phyloP scores from a whole-genome alignment of 2,329 filamentous ascomycete genomes.

The Aspergillus luchuensis region DNA sequence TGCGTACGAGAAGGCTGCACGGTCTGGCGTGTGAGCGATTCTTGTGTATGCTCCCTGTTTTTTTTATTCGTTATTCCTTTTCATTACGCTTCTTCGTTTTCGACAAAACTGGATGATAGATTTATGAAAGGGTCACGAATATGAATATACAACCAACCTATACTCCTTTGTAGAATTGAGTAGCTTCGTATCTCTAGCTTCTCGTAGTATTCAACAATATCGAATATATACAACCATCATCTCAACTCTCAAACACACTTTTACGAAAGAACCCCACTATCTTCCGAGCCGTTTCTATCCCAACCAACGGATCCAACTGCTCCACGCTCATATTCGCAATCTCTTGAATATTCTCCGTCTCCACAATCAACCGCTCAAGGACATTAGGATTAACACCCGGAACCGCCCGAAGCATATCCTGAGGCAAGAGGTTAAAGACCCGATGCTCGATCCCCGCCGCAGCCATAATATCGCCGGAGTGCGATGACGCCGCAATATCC shows the following conservation, averaged over 20 bases:
- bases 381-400: conserved; percentile 83
- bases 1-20: conserved; percentile 31
- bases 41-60: conserved; percentile 31
- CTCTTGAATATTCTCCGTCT: conserved; percentile 75
- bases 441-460: conserved; percentile 60
- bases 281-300: conserved; percentile 72
- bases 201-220: not conserved
- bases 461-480: conserved; percentile 55
- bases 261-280: conserved; percentile 80
- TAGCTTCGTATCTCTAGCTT: not conserved
- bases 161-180: conserved; percentile 3
- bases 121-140: conserved; percentile 38
- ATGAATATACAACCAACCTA: conserved; percentile 24
- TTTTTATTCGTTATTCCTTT: conserved; percentile 23
- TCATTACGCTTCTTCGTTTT: conserved; percentile 26
- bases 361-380: conserved; percentile 69
- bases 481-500: conserved; percentile 39
- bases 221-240: conserved; percentile 23
- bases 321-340: conserved; percentile 81
- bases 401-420: conserved; percentile 85
- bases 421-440: conserved; percentile 78
- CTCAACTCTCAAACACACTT: conserved; percentile 54
- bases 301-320: conserved; percentile 73
- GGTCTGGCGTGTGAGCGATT: conserved; percentile 29
- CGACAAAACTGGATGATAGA: conserved; percentile 35